Evolutionary conservation across 108 stramenopile species (phyloP).

Genomic region (Discostella pseudostelligera): DNA sequence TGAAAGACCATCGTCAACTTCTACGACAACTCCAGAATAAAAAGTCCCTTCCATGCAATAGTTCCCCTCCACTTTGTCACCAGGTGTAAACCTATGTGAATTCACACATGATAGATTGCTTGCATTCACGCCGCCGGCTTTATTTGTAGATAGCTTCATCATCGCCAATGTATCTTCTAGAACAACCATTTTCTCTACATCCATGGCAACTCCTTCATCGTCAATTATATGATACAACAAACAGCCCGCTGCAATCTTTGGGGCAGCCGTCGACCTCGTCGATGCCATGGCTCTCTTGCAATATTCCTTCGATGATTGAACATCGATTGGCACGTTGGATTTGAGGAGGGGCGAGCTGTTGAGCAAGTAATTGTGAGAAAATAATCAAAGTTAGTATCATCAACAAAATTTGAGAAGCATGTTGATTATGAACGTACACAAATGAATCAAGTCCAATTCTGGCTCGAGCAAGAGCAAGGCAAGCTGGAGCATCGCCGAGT

Average conservation of each 20-base stretch:
- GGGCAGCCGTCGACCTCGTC: constrained; percentile 24
- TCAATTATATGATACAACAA: constrained; percentile 63
- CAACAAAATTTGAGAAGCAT: not conserved
- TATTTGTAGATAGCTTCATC: constrained; percentile 38
- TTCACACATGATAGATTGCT: constrained; percentile 32
- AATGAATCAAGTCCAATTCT: constrained; percentile 58
- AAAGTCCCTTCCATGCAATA: constrained; percentile 70
- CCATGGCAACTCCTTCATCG: constrained; percentile 47
- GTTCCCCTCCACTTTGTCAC: constrained; percentile 71
- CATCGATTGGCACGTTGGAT: constrained; percentile 59
- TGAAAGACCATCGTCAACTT: constrained; percentile 51
- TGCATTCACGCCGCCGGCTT: constrained; percentile 29
- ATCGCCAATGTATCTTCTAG: constrained; percentile 53
- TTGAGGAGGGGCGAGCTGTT: constrained; percentile 43
- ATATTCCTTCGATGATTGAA: constrained; percentile 62
- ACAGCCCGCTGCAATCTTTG: constrained; percentile 74
- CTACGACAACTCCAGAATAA: constrained; percentile 58
- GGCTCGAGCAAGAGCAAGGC: constrained; percentile 64
- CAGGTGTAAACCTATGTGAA: constrained; percentile 45
- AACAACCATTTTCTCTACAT: constrained; percentile 41
- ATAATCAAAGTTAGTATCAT: not conserved
- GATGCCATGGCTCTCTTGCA: constrained; percentile 57
- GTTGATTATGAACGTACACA: constrained; percentile 17
- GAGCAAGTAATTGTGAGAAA: not conserved
- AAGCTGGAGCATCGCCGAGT: constrained; percentile 53